These are phyloP conservation scores for Uronychia setigera DNA, from an alignment of 73 alveolate genomes.

Conservation along the genomic window DNA sequence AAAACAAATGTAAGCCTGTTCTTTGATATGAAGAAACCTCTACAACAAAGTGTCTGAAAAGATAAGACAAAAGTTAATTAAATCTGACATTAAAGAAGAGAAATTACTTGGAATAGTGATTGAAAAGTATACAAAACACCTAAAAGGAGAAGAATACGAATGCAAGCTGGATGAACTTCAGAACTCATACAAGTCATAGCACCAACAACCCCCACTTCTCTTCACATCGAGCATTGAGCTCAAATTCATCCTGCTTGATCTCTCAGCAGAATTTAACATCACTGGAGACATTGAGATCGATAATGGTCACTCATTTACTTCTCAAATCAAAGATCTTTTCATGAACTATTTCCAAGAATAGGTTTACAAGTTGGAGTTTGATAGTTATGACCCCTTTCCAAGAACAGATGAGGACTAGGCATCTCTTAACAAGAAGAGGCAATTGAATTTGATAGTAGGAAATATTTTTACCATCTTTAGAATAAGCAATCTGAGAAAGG, in stretches of 20 bases:
- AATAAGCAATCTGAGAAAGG: constrained; percentile 16
- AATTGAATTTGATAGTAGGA: background rate
- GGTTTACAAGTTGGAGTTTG: constrained; percentile 37
- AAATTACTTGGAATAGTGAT: constrained; percentile 7
- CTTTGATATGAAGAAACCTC: background rate
- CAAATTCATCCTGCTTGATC: constrained; percentile 17
- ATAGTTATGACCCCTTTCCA: constrained; percentile 51
- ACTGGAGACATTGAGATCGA: constrained; percentile 69
- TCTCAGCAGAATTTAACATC: constrained; percentile 51
- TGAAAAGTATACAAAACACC: constrained; percentile 46
- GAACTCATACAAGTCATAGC: constrained; percentile 33
- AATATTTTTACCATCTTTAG: constrained; percentile 5
- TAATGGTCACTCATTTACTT: constrained; percentile 66
- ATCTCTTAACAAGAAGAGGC: background rate
- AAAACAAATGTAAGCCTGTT: background rate
- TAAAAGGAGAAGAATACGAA: constrained; percentile 33
- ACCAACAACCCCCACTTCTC: constrained; percentile 45
- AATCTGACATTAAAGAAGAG: constrained; percentile 46
- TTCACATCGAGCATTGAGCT: constrained; percentile 39
- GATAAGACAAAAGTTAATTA: constrained; percentile 25
- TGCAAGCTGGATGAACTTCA: constrained; percentile 28
- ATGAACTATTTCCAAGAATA: constrained; percentile 38
- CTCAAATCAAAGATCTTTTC: constrained; percentile 48
- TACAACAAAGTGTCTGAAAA: constrained; percentile 8
- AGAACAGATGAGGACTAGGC: constrained; percentile 12